Evolutionary conservation across 2,329 filamentous ascomycete genomes (phyloP).

Genomic region (Neurospora sp.): DNA sequence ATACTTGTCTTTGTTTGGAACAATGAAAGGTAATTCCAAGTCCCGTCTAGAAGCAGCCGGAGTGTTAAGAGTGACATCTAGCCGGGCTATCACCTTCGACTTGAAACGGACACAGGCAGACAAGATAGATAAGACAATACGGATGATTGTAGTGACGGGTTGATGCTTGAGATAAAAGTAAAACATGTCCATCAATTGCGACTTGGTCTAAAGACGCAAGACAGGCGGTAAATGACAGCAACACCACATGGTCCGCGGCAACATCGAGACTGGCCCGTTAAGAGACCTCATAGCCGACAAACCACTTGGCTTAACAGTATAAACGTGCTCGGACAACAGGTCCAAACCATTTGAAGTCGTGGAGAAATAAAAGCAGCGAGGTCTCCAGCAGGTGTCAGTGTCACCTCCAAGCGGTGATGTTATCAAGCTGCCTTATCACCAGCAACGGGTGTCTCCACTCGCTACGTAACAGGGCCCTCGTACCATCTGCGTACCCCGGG

Average conservation of each 20-base stretch:
- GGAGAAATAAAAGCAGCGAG: no score
- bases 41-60: not conserved
- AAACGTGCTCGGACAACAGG: not conserved
- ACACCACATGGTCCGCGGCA: not conserved
- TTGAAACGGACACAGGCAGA: not conserved
- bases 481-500: not conserved
- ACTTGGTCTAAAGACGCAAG: slow-evolving; percentile 15
- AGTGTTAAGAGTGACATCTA: no score
- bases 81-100: not conserved
- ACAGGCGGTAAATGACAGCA: slow-evolving; percentile 13
- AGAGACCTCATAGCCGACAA: not conserved
- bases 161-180: not conserved
- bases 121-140: not conserved
- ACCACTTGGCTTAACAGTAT: not conserved
- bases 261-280: not conserved
- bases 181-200: not conserved
- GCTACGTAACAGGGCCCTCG: not conserved
- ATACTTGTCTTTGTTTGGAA: not conserved
- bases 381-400: not conserved
- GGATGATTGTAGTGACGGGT: not conserved
- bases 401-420: not conserved
- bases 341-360: not conserved
- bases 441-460: not conserved
- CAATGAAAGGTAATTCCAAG: not conserved
- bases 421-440: not conserved